Evolutionary conservation across 2,329 filamentous ascomycete species (phyloP).

Genomic region (Pochonia chlamydosporia): DNA sequence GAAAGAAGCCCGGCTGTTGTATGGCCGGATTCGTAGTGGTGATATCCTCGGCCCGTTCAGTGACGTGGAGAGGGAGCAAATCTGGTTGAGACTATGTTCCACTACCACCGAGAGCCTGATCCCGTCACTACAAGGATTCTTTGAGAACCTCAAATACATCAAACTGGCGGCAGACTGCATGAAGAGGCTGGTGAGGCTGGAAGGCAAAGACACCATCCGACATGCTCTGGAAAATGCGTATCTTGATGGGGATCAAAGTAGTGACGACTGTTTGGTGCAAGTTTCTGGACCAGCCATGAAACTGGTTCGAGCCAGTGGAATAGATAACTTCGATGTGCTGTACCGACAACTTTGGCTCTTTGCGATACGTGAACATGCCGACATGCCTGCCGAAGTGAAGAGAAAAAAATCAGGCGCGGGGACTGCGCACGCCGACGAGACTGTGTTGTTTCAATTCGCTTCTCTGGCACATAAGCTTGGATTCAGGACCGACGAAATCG

Average conservation of each 20-base stretch:
- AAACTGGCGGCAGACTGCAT: constrained; percentile 13
- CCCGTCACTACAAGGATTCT: constrained; percentile 29
- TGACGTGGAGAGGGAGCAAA: constrained; percentile 18
- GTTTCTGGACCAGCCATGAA: constrained; percentile 1
- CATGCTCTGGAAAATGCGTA: constrained; percentile 4
- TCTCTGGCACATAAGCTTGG: constrained; percentile 8
- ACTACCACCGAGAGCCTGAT: constrained; percentile 20
- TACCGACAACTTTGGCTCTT: constrained; percentile 10
- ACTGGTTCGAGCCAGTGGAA: neutral
- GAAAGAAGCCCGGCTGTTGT: constrained; percentile 18
- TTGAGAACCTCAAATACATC: constrained; percentile 29
- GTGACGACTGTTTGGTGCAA: constrained; percentile 7
- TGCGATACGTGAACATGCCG: constrained; percentile 7
- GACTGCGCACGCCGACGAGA: constrained; percentile 2
- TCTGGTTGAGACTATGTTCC: constrained; percentile 21
- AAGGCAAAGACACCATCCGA: constrained; percentile 5
- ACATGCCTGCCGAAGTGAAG: constrained; percentile 6
- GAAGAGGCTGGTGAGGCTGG: constrained; percentile 4
- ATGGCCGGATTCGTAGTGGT: constrained; percentile 20
- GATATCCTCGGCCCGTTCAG: constrained; percentile 26
- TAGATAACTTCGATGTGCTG: constrained; percentile 7
- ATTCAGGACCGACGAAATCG: constrained; percentile 8
- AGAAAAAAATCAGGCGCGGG: neutral
- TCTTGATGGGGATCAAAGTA: neutral
- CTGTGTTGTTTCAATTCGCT: constrained; percentile 7